Percentiles rank a stretch among this genome's conserved stretches.
Conservation (phyloP, 1,284 basidiomycete genomes). For the Rhizoctonia solani region DNA sequence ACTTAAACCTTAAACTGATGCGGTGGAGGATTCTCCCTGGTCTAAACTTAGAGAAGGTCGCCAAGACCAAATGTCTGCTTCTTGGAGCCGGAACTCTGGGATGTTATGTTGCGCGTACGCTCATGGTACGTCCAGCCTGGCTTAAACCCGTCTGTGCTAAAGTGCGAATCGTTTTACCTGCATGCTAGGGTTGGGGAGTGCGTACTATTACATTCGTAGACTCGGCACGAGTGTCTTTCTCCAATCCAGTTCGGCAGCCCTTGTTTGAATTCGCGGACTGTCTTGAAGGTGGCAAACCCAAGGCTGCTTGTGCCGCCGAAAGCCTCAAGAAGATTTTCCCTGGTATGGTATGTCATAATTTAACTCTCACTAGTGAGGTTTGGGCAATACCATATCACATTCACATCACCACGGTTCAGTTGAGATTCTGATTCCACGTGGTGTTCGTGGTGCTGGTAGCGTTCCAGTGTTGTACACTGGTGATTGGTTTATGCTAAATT, state of each 20-base stretch:
- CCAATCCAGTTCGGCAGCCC: conserved; percentile 95
- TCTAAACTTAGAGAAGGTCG: conserved; percentile 86
- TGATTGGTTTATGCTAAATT: background rate
- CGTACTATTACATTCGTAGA: conserved; percentile 92
- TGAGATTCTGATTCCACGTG: background rate
- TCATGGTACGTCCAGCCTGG: conserved; percentile 66
- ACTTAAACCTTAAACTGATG: conserved; percentile 97
- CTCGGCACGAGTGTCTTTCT: conserved; percentile 89
- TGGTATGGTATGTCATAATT: conserved; percentile 68
- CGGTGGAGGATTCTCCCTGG: conserved; percentile 93
- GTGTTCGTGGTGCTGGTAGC: conserved; percentile 16
- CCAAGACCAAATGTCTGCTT: conserved; percentile 77
- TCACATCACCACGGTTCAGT: background rate
- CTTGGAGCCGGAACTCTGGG: conserved; percentile 96
- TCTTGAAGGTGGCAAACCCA: conserved; percentile 89
- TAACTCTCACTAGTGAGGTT: background rate
- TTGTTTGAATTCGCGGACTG: conserved; percentile 96
- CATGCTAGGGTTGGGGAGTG: conserved; percentile 90
- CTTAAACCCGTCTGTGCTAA: background rate
- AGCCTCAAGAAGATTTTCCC: conserved; percentile 88
- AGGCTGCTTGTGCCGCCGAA: conserved; percentile 91
- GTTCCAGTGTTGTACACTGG: background rate
- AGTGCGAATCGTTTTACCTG: background rate
- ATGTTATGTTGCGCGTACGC: conserved; percentile 88
- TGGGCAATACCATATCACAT: background rate